These are phyloP conservation scores for Tetracladium marchalianum DNA, from an alignment of 495 filamentous ascomycete species.

Conservation along the genomic window DNA sequence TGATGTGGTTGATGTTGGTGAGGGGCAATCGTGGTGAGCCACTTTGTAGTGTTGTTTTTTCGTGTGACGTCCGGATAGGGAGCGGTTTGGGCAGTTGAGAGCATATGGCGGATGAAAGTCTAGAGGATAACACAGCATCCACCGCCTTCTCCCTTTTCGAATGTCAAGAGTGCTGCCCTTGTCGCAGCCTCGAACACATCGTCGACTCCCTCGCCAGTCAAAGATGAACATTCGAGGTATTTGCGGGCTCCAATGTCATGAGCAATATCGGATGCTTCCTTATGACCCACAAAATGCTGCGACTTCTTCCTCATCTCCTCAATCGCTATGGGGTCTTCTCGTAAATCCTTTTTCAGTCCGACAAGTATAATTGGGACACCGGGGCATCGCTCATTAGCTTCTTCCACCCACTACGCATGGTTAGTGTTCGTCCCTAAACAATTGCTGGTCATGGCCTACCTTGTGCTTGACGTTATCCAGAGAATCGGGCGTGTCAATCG, in stretches of 20 bases:
- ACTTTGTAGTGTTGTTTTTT: no score
- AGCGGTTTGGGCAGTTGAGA: no score
- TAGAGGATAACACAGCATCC: conserved; percentile 92
- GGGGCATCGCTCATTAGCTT: conserved; percentile 90
- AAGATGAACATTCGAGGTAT: conserved; percentile 93
- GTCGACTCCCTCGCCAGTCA: conserved; percentile 97
- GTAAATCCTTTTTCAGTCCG: conserved; percentile 94
- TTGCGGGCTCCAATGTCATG: conserved; percentile 84
- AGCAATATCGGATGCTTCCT: conserved; percentile 71
- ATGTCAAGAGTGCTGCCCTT: conserved; percentile 82
- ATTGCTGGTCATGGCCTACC: conserved; percentile 36
- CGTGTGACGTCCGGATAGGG: no score
- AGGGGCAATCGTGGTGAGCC: no score
- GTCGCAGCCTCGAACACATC: conserved; percentile 99
- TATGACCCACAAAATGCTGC: conserved; percentile 69
- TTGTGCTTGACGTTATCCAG: conserved; percentile 98
- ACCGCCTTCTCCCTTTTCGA: conserved; percentile 73
- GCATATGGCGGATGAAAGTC: conserved; percentile 17
- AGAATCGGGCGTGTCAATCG: conserved; percentile 91
- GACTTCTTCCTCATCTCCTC: conserved; percentile 98
- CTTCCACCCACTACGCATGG: conserved; percentile 74
- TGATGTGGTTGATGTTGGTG: no score
- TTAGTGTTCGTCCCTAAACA: conserved; percentile 11
- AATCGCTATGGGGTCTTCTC: conserved; percentile 84
- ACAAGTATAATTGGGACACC: conserved; percentile 93